Conservation (phyloP, 306 rosid genomes). For the Quercus dentata region DNA sequence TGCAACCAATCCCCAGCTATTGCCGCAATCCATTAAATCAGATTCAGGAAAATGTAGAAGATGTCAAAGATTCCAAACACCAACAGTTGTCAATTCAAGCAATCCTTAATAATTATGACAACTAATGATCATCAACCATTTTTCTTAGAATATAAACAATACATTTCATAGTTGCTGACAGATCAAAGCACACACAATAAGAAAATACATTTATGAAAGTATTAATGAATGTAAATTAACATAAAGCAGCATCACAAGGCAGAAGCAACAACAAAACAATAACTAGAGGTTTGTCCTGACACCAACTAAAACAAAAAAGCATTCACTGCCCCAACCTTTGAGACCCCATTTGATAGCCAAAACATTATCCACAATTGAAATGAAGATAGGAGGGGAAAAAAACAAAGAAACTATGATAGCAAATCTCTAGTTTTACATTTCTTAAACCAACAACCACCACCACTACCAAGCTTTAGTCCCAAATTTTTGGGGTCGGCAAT, state of each 20-base stretch:
- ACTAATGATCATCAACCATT: not conserved
- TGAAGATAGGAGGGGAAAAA: not conserved
- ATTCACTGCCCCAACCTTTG: not conserved
- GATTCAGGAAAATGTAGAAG: constrained; percentile 8
- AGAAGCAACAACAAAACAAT: not conserved
- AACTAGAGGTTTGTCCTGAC: not conserved
- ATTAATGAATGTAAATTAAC: not conserved
- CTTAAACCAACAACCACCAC: not conserved
- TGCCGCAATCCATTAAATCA: constrained; percentile 30
- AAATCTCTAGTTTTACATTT: not conserved
- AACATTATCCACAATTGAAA: not conserved
- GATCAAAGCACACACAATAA: not conserved
- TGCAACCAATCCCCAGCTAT: constrained; percentile 99
- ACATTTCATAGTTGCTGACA: not conserved
- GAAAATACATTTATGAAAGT: not conserved
- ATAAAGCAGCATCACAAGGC: not conserved
- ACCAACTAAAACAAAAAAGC: not conserved
- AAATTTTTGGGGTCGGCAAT: too few relatives aligned
- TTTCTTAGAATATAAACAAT: not conserved
- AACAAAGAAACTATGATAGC: not conserved
- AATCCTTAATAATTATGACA: not conserved
- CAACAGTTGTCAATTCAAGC: not conserved
- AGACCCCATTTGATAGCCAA: not conserved
- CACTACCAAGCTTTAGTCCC: too few relatives aligned
- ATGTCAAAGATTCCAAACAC: not conserved